Base-by-base conservation (phyloP, 23 red algal species). In the Pyropia yezoensis region DNA sequence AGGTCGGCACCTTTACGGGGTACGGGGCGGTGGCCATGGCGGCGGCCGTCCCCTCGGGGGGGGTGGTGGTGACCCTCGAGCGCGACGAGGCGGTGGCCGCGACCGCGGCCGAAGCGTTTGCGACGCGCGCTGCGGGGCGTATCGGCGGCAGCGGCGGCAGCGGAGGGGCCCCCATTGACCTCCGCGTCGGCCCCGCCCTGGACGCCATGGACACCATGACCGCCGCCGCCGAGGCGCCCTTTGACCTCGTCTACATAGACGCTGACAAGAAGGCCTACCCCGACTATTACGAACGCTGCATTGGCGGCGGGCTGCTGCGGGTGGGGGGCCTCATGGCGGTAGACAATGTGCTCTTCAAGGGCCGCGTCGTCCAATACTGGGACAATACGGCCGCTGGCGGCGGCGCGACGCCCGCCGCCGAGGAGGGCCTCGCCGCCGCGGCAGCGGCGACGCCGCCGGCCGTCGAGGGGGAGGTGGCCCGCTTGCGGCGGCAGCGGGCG, bases 1-100 rank as follows among this genome's bases (percentile, higher is more conserved):
- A 98, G 69, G 66, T 98, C 23, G 94, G 94, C 49, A 98, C 86
- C 13, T 98, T 98, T 50, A 98, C 94, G 4, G 94, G 94, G 24
- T 88, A 91, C 67, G 63, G 68, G 17, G 70, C 94, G n/a, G 22
- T 98, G 27, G 71, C 69, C 26, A 85, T 98, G 71, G 94, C 94
- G 0, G 63, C 70, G 5, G 86, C 54, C 20, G 22, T 98, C 18
- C 66, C 65, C 12, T 19, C 45, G 4, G 73, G 15, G 15, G 59
- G 74, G 17, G 16, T 57, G 8, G 56, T 90, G 2, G 45, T 96
- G 17, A 86, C 86, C 12, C 77, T 86, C 60, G 91, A 96, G 64
- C 63, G 13, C 45, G 78, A 89, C 28, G 76, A 81, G 19, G 71
- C 54, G 19, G 75, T 70, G 7, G 79, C 86, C 3, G 65, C 49